These are phyloP conservation scores for Elaeis guineensis DNA, from an alignment of 176 grass and related monocot genomes.

Conservation along the genomic window DNA sequence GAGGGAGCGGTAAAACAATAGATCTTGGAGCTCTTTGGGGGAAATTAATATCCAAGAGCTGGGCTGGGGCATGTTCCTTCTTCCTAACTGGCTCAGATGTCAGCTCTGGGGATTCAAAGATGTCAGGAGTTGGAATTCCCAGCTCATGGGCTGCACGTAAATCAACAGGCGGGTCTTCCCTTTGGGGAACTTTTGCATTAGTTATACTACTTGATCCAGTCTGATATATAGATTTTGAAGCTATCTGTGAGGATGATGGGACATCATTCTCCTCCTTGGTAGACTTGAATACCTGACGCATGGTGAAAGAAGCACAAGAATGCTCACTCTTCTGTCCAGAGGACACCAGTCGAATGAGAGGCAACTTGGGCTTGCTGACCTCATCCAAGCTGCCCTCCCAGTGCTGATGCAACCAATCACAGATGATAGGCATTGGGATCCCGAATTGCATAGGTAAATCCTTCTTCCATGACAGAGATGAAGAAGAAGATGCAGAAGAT, in stretches of 20 bases:
- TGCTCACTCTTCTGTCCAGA: constrained; percentile 36
- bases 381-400: constrained; percentile 88
- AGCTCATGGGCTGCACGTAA: constrained; percentile 44
- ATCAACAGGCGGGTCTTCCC: constrained; percentile 52
- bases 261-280: constrained; percentile 41
- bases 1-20: constrained; percentile 65
- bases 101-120: constrained; percentile 53
- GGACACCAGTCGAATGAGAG: constrained; percentile 51
- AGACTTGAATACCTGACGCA: constrained; percentile 52
- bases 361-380: constrained; percentile 77
- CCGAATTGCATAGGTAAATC: constrained; percentile 65
- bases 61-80: constrained; percentile 36
- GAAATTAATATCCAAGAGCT: constrained; percentile 49
- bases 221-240: constrained; percentile 42
- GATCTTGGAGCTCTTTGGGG: constrained; percentile 58
- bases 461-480: constrained; percentile 55
- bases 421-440: constrained; percentile 65
- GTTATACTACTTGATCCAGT: constrained; percentile 48
- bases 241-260: constrained; percentile 27
- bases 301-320: constrained; percentile 55
- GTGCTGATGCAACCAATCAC: constrained; percentile 90
- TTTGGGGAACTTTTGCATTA: constrained; percentile 48
- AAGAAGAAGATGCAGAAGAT: constrained; percentile 52
- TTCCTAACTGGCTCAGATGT: constrained; percentile 38
- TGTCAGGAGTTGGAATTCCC: constrained; percentile 49